Conservation (phyloP, 129 eudicot genomes). For the Centaurea solstitialis region DNA sequence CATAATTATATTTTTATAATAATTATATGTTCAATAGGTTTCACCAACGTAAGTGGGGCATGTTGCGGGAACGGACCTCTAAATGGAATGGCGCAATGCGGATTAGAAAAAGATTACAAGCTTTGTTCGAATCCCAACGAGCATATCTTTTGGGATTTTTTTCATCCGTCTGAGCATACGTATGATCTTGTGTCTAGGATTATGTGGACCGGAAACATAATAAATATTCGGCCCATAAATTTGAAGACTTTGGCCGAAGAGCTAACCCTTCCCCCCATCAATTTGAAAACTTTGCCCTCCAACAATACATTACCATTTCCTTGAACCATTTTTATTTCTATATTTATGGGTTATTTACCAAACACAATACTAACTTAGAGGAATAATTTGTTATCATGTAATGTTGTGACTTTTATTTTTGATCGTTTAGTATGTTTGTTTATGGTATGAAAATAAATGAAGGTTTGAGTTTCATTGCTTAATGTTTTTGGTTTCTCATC, state of each 20-base stretch:
- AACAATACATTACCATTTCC: background rate
- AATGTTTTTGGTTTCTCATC: background rate
- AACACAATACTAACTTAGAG: background rate
- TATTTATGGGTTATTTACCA: background rate
- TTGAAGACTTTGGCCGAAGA: constrained; percentile 44
- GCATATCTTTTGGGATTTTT: constrained; percentile 68
- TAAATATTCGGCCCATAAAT: constrained; percentile 58
- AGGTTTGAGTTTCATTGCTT: background rate
- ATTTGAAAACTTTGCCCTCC: too few relatives aligned
- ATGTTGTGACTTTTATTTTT: background rate
- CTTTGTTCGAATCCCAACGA: constrained; percentile 51
- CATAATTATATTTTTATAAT: background rate
- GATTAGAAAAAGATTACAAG: constrained; percentile 43
- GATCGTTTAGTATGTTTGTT: background rate
- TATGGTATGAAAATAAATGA: background rate
- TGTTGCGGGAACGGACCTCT: constrained; percentile 72
- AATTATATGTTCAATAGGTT: constrained; percentile 38
- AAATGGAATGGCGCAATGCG: constrained; percentile 68
- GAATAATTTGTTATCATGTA: constrained; percentile 10
- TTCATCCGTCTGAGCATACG: constrained; percentile 66
- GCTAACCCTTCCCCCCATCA: constrained; percentile 19
- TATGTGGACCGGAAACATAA: constrained; percentile 49
- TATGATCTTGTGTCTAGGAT: constrained; percentile 51
- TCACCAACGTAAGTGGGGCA: constrained; percentile 43
- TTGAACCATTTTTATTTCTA: background rate